These are phyloP conservation scores for Aureobasidium uvarum DNA, from an alignment of 2,329 filamentous ascomycete genomes.

Conservation along the genomic window DNA sequence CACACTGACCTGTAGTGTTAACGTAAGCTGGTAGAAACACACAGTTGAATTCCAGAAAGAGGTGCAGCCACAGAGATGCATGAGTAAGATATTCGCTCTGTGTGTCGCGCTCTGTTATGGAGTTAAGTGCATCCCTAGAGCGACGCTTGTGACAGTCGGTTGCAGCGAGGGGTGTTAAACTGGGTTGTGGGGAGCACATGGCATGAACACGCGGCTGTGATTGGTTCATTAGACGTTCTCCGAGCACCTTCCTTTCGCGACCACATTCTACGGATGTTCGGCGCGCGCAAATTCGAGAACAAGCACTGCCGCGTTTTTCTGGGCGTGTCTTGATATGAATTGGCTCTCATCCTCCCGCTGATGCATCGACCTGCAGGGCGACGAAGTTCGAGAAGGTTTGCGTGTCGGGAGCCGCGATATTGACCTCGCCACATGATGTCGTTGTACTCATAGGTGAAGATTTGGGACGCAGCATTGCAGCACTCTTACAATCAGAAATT, in stretches of 20 bases:
- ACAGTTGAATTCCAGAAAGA: too few species aligned
- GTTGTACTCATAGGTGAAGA: not conserved
- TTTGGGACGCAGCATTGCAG: not conserved
- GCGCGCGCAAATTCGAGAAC: conserved; percentile 2
- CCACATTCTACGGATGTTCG: conserved; percentile 15
- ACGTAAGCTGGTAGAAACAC: too few species aligned
- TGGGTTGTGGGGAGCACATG: conserved; percentile 9
- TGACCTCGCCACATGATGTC: conserved; percentile 5
- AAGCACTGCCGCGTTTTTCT: conserved; percentile 1
- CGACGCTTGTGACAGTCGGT: too few species aligned
- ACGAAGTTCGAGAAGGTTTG: conserved; percentile 3
- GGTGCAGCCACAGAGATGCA: too few species aligned
- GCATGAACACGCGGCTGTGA: not conserved
- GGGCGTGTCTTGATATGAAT: not conserved
- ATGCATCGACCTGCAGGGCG: conserved; percentile 6
- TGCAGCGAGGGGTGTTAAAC: too few species aligned
- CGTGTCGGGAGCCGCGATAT: not conserved
- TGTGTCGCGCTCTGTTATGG: too few species aligned
- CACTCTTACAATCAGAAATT: not conserved
- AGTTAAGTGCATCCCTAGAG: too few species aligned
- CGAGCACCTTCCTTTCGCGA: conserved; percentile 17
- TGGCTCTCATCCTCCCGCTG: conserved; percentile 11
- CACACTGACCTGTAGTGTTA: too few species aligned
- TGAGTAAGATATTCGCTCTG: too few species aligned
- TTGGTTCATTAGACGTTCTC: not conserved